Base-by-base conservation (phyloP, 768 basidiomycete genomes). In the Boletus sp. region DNA sequence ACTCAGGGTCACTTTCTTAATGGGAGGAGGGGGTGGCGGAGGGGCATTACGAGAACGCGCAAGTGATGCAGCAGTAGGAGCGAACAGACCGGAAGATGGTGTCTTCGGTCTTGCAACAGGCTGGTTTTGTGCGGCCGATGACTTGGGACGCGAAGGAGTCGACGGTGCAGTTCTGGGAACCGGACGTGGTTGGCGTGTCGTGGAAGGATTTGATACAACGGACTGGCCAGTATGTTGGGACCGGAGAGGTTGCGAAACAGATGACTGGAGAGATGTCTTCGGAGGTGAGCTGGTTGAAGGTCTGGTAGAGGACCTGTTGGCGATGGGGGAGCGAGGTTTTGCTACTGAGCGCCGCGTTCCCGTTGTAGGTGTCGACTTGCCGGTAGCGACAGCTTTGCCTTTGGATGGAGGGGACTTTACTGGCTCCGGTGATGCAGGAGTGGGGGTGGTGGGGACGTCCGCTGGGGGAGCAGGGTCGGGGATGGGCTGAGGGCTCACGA, bases 31-130 rank as follows among this genome's bases (percentile, higher is more conserved):
- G 7, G 76, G 72, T 1, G 71, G 73, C 2, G 77, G 76, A 8
- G 75, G 76, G 0, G 80, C 78, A 64, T 80, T 83, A 48, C 88
- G 84, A 35, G 86, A 78, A 49, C 78, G 81, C 0, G 91, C 91
- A 8, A 92, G 81, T 9, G 90, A 90, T 4, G 90, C 88, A 0
- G 90, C 91, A 1, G 91, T 93, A 1, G 91, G 91, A 7, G 91
- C 90, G 65, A 87, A 91, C 20, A 92, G 70, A 12, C 88, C 85
- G 2, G 83, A 76, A 6, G 83, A 81, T 3, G 86, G 84, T 0
- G 85, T 86, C 72, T 86, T 89, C 36, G 82, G 79, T 54, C 81
- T 77, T 30, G 66, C 8, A 24, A 55, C 49, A 44, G 62, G 29
- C 4, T 59, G 58, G 47, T 64, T 51, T 15, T 65, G 71, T 45